Evolutionary conservation across 1,284 basidiomycete genomes (phyloP), one percentile per base, ranked within the genome.

Genomic region (Apiotrichum siamense): DNA sequence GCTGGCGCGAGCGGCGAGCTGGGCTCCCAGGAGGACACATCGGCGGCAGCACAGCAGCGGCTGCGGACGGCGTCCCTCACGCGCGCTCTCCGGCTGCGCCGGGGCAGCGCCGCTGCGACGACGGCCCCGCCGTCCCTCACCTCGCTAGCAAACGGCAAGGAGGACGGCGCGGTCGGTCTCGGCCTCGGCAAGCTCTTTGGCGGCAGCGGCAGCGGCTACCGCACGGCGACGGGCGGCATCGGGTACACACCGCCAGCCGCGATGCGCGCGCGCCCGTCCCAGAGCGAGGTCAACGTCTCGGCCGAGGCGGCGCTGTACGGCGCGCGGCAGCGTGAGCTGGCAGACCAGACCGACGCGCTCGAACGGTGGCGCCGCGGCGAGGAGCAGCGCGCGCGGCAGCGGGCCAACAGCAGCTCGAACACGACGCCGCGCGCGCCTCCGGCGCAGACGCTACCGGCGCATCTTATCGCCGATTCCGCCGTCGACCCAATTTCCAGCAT

Each of bases 281-380:
- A 21, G 2, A 44, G 60, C 23, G 52, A 52, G 3, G 52, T 62
- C 4, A 60, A 52, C 25, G 52, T 62, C 3, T 61, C 60, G 0
- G 64, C 66, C 15, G 44, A 54, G 39, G 51, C 54, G 21, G 63
- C 57, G 11, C 37, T 69, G 38, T 50, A 38, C 18, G 49, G 52
- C n/a, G 63, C 61, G 12, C 43, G 62, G 9, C 44, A 62, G 39
- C 58, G 58, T 41, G 52, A 55, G 17, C 26, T 66, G 12, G 37
- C 49, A 2, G 54, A 60, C 26, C 65, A 69, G 40, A 57, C 48
- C 20, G 61, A 61, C 37, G 61, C 63, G 7, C 62, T 64, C 25
- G 64, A 66, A 40, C 44, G 55, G 1, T 69, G 63, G 49, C 57
- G 67, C 26, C 47, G 57, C n/a, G 40, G 21, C 3, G 47, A 55